A percentile compares a stretch with the other conserved stretches of the same genome.
Conservation (phyloP, 2,329 filamentous ascomycete species). For the Stachybotrys chlorohalonatus region DNA sequence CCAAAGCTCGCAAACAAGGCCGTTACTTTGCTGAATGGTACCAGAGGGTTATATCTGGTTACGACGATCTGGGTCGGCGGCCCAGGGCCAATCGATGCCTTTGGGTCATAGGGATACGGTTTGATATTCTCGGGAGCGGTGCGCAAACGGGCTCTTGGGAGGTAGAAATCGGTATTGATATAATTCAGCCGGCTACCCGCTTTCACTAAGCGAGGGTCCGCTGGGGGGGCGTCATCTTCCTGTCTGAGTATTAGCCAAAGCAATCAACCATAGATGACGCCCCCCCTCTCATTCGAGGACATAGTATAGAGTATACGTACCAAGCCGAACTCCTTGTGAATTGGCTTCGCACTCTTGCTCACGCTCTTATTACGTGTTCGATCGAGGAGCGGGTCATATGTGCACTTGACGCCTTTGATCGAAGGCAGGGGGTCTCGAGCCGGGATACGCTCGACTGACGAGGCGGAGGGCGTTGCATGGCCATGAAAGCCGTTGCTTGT, state of each 20-base stretch:
- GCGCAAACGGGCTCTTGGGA: slow-evolving; percentile 61
- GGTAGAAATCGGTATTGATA: slow-evolving; percentile 61
- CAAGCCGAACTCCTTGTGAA: slow-evolving; percentile 55
- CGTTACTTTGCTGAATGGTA: slow-evolving; percentile 67
- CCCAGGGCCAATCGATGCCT: slow-evolving; percentile 78
- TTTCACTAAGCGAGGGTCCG: slow-evolving; percentile 73
- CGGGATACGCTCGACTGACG: slow-evolving; percentile 33
- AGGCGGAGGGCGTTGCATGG: slow-evolving; percentile 23
- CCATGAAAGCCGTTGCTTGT: slow-evolving; percentile 19
- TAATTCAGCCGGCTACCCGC: slow-evolving; percentile 53
- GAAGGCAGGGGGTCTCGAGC: slow-evolving; percentile 47
- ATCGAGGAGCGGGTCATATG: slow-evolving; percentile 52
- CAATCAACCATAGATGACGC: slow-evolving; percentile 48
- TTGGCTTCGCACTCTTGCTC: slow-evolving; percentile 49
- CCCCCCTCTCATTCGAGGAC: slow-evolving; percentile 34
- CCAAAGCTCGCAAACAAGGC: slow-evolving; percentile 73
- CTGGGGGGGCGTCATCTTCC: slow-evolving; percentile 70
- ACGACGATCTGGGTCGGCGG: slow-evolving; percentile 88
- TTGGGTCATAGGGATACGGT: slow-evolving; percentile 72
- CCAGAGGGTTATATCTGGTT: slow-evolving; percentile 90
- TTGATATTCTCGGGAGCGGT: slow-evolving; percentile 70
- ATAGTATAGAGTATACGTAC: slow-evolving; percentile 48
- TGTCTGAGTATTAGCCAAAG: slow-evolving; percentile 55
- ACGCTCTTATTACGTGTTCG: slow-evolving; percentile 37
- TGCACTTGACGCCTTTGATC: slow-evolving; percentile 49